Percentiles rank a stretch among this genome's conserved stretches.
Conservation (phyloP, 768 basidiomycete species). For the Kwoniella bestiolae region DNA sequence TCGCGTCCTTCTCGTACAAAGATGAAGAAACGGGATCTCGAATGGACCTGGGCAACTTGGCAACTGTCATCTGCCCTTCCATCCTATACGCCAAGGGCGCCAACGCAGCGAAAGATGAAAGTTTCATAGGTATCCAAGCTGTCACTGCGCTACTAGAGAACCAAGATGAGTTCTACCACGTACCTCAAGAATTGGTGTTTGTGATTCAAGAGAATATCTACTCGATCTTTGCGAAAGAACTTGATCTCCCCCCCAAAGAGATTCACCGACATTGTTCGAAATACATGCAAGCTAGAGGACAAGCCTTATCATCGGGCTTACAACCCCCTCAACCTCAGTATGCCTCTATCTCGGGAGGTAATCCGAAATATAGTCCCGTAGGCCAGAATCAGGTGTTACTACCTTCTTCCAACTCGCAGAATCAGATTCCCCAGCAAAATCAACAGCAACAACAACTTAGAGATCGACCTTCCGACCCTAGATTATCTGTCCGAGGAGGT, state of each 20-base stretch:
- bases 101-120: conserved; percentile 88
- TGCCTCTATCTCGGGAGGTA: conserved; percentile 2
- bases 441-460: conserved; percentile 16
- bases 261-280: conserved; percentile 93
- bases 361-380: conserved; percentile 5
- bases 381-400: conserved; percentile 7
- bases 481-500: conserved; percentile 31
- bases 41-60: conserved; percentile 95
- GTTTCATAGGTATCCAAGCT: conserved; percentile 83
- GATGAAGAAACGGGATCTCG: conserved; percentile 96
- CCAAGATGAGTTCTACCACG: conserved; percentile 95
- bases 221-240: conserved; percentile 74
- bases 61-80: conserved; percentile 97
- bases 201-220: conserved; percentile 85
- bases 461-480: conserved; percentile 30
- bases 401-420: conserved; percentile 6
- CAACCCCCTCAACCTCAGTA: conserved; percentile 9
- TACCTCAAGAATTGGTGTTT: conserved; percentile 83
- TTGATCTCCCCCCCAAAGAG: conserved; percentile 91
- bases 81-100: conserved; percentile 85
- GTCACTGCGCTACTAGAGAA: conserved; percentile 83
- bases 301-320: not conserved
- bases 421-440: not conserved
- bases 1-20: conserved; percentile 97
- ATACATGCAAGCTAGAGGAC: conserved; percentile 64